A percentile compares a stretch with the other conserved stretches of the same genome.
Evolutionary conservation across 2,329 filamentous ascomycete genomes (phyloP).

Genomic region (Fusarium sp.): DNA sequence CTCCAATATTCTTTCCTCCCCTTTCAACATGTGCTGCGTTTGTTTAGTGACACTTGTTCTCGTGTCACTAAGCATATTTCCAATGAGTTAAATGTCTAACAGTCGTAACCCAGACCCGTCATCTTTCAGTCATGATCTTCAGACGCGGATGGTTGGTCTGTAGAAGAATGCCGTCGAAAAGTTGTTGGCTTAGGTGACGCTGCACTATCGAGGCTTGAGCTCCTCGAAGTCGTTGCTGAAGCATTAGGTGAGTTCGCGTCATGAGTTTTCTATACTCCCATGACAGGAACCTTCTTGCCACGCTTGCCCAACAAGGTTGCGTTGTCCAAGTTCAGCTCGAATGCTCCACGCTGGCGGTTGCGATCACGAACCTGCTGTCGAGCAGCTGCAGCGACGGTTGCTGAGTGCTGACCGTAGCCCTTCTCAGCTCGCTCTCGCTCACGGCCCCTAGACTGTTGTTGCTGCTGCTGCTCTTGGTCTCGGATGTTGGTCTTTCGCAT

Average conservation of each 20-base stretch:
- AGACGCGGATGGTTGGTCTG: constrained; percentile 32
- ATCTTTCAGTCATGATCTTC: constrained; percentile 27
- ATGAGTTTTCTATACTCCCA: constrained; percentile 51
- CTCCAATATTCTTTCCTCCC: constrained; percentile 23
- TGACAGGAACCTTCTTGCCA: constrained; percentile 64
- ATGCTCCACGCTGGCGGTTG: constrained; percentile 79
- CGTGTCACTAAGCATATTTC: constrained; percentile 10
- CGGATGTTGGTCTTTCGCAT: constrained; percentile 85
- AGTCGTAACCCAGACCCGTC: background rate
- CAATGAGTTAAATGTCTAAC: constrained; percentile 23
- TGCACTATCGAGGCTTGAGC: constrained; percentile 29
- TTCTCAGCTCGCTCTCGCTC: constrained; percentile 59
- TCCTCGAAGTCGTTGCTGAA: constrained; percentile 10
- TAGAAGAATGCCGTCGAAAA: constrained; percentile 29
- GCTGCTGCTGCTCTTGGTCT: constrained; percentile 54
- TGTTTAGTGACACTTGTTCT: background rate
- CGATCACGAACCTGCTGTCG: constrained; percentile 79
- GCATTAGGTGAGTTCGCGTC: constrained; percentile 10
- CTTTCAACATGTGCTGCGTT: constrained; percentile 1
- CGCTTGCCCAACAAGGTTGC: constrained; percentile 86
- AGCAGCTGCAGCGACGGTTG: constrained; percentile 84
- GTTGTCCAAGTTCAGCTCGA: constrained; percentile 92
- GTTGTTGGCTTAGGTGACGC: constrained; percentile 18
- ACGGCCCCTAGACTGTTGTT: constrained; percentile 48
- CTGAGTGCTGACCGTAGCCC: constrained; percentile 91